phyloP scores from a whole-genome alignment of 345 rosid genomes.

The Bruguiera parviflora region DNA sequence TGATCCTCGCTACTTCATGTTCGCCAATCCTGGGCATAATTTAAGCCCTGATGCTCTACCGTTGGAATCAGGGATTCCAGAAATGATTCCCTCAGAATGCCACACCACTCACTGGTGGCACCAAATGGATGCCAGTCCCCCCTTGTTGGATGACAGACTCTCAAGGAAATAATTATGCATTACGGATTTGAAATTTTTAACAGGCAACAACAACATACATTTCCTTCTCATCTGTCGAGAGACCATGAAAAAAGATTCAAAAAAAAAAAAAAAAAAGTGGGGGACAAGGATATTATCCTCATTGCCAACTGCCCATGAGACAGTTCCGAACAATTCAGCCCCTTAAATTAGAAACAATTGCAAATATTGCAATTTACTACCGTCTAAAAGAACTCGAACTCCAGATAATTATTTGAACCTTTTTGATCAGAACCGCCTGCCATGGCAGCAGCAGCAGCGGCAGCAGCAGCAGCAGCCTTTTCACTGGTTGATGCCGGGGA shows the following conservation, averaged over 20 bases:
- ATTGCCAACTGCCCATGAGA: constrained; percentile 25
- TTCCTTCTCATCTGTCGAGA: constrained; percentile 39
- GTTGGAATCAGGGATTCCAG: too few relatives aligned
- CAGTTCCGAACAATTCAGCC: constrained; percentile 38
- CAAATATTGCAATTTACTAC: constrained; percentile 12
- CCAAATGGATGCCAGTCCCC: too few relatives aligned
- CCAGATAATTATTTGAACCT: constrained; percentile 78
- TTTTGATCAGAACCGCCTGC: constrained; percentile 34
- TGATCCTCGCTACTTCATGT: too few relatives aligned
- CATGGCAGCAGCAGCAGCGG: background rate
- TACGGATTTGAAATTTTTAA: constrained; percentile 21
- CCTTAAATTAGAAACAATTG: constrained; percentile 36
- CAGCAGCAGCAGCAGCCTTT: constrained; percentile 35
- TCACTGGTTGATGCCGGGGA: constrained; percentile 43
- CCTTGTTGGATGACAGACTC: background rate
- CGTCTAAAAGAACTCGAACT: constrained; percentile 84
- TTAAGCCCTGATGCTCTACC: too few relatives aligned
- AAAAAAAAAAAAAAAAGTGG: too few relatives aligned
- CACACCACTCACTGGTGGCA: too few relatives aligned
- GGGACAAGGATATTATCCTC: constrained; percentile 28
- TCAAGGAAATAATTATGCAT: constrained; percentile 1
- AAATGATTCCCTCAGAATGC: too few relatives aligned
- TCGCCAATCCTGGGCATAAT: too few relatives aligned
- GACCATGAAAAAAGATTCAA: background rate
- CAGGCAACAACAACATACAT: constrained; percentile 30